These are phyloP conservation scores for Boletus smithii DNA, from an alignment of 1,284 basidiomycete genomes.

Conservation along the genomic window DNA sequence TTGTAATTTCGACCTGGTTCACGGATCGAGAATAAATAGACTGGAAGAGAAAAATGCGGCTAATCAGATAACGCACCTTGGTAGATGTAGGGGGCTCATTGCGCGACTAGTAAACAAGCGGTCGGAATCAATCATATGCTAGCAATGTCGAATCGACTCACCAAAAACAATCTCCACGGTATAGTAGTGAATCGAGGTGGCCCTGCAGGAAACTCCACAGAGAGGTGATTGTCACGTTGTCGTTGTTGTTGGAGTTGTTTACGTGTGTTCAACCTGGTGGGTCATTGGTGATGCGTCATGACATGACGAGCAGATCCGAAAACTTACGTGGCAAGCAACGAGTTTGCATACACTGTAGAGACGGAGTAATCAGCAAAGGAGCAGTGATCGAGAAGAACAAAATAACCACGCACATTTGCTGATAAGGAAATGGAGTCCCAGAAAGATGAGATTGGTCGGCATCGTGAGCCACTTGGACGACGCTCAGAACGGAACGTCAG, in stretches of 20 bases:
- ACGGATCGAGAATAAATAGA: neutral
- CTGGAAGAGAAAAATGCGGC: neutral
- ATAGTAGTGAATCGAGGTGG: slow-evolving; percentile 26
- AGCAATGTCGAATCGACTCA: slow-evolving; percentile 7
- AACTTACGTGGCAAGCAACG: slow-evolving; percentile 34
- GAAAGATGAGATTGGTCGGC: slow-evolving; percentile 46
- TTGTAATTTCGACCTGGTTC: slow-evolving; percentile 28
- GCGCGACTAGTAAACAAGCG: slow-evolving; percentile 3
- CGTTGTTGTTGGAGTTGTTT: slow-evolving; percentile 31
- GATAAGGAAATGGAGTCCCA: slow-evolving; percentile 51
- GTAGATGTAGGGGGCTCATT: slow-evolving; percentile 8
- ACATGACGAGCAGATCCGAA: neutral
- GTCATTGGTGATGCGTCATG: neutral
- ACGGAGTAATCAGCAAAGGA: neutral
- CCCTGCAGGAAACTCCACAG: slow-evolving; percentile 33
- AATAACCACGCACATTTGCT: slow-evolving; percentile 40
- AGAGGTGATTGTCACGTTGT: slow-evolving; percentile 19
- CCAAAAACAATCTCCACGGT: slow-evolving; percentile 14
- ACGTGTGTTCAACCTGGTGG: slow-evolving; percentile 28
- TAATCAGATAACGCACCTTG: slow-evolving; percentile 16
- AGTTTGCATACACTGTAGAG: slow-evolving; percentile 33
- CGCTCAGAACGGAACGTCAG: slow-evolving; percentile 22
- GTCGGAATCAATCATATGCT: neutral
- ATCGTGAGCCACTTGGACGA: slow-evolving; percentile 45
- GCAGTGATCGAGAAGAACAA: neutral